These are phyloP conservation scores for Fusarium verticillioides DNA, from an alignment of 2,329 filamentous ascomycete genomes.

Conservation along the genomic window DNA sequence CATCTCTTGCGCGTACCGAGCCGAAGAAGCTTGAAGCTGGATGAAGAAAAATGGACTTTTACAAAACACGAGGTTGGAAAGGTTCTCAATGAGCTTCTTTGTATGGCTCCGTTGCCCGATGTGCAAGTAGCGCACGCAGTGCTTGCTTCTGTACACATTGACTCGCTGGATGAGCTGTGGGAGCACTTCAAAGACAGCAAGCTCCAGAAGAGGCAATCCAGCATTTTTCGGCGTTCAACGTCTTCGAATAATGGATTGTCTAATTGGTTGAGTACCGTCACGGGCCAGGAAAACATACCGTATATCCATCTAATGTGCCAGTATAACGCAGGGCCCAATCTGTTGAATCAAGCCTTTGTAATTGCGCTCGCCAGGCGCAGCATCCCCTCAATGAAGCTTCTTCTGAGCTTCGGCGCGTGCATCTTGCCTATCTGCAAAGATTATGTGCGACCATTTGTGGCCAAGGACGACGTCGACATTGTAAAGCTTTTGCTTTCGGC, in stretches of 20 bases:
- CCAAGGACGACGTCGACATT: neutral
- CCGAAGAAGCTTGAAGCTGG: neutral
- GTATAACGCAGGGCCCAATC: neutral
- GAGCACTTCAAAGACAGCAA: conserved; percentile 7
- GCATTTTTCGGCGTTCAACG: neutral
- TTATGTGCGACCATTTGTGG: neutral
- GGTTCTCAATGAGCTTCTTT: conserved; percentile 3
- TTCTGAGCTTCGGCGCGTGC: neutral
- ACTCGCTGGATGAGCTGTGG: conserved; percentile 22
- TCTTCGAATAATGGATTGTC: neutral
- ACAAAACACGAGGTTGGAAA: conserved; percentile 22
- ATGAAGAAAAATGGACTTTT: conserved; percentile 9
- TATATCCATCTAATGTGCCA: neutral
- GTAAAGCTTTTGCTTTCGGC: neutral
- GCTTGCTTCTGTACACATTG: neutral
- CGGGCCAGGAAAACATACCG: neutral
- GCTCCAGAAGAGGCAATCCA: conserved; percentile 9
- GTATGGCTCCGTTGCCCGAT: neutral
- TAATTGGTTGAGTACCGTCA: neutral
- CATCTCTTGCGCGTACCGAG: neutral
- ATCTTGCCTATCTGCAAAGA: neutral
- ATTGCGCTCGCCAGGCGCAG: neutral
- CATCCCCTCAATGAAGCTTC: neutral
- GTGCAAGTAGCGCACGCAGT: conserved; percentile 17
- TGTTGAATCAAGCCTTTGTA: neutral